Conservation (phyloP, 306 rosid genomes). For the Malus sieversii region DNA sequence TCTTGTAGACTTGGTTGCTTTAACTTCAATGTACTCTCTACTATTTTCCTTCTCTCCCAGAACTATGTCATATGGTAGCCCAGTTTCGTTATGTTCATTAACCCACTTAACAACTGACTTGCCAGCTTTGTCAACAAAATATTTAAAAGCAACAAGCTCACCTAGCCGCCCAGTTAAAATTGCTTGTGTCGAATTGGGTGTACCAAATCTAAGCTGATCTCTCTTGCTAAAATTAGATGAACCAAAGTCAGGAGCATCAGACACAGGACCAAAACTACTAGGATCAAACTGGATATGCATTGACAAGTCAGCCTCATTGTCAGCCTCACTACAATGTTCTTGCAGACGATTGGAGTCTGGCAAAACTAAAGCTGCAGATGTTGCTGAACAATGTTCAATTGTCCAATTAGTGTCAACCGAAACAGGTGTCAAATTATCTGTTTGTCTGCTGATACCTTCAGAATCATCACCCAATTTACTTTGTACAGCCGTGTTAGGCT, state of each 20-base stretch:
- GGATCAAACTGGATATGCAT: constrained; percentile 18
- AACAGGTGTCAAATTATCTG: constrained; percentile 31
- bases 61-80: constrained; percentile 73
- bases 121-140: constrained; percentile 41
- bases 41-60: constrained; percentile 30
- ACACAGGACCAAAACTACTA: constrained; percentile 22
- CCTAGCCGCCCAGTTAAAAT: constrained; percentile 62
- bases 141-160: constrained; percentile 62
- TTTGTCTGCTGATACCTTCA: constrained; percentile 17
- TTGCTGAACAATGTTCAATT: constrained; percentile 24
- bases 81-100: constrained; percentile 59
- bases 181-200: constrained; percentile 46
- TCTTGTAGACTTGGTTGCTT: constrained; percentile 59
- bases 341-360: constrained; percentile 28
- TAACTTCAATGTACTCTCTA: constrained; percentile 68
- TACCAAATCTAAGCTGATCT: constrained; percentile 52
- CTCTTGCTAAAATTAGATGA: constrained; percentile 27
- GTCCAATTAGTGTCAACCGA: constrained; percentile 40
- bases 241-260: constrained; percentile 9
- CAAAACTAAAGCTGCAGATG: constrained; percentile 29
- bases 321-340: constrained; percentile 20
- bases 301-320: constrained; percentile 18
- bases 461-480: constrained; percentile 26
- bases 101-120: constrained; percentile 59
- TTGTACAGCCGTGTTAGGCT: constrained; percentile 15